These are phyloP conservation scores for Nicotiana knightiana DNA, from an alignment of 257 asterid species.

Conservation along the genomic window DNA sequence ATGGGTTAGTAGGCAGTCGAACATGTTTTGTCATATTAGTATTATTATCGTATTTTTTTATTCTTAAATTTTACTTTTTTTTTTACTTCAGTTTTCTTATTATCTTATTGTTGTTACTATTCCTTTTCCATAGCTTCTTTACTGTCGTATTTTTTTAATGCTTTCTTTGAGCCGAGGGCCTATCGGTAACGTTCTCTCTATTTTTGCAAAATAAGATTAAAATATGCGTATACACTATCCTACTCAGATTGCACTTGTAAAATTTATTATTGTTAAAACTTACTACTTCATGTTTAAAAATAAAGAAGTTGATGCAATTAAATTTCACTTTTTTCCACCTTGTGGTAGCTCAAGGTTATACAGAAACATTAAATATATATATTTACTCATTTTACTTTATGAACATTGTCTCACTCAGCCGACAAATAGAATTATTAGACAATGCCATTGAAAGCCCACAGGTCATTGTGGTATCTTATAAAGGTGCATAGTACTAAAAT, in stretches of 20 bases:
- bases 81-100: no score
- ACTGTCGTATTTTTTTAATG: no score
- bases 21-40: no score
- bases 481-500: background rate
- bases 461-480: background rate
- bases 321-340: background rate
- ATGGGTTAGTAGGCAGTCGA: no score
- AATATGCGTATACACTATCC: fast-evolving
- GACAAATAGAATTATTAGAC: conserved; percentile 10
- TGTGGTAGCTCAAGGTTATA: background rate
- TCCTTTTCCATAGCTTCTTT: no score
- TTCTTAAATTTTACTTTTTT: no score
- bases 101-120: no score
- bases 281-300: background rate
- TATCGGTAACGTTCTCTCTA: no score
- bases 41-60: no score
- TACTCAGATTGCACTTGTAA: fast-evolving
- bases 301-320: background rate
- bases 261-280: background rate
- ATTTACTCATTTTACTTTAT: background rate
- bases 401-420: background rate
- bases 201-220: no score
- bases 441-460: background rate
- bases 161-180: fast-evolving
- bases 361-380: background rate